Evolutionary conservation across 225 moss, liverwort and hornwort genomes (phyloP).

Genomic region (Bryoerythrophyllum caledonicum): DNA sequence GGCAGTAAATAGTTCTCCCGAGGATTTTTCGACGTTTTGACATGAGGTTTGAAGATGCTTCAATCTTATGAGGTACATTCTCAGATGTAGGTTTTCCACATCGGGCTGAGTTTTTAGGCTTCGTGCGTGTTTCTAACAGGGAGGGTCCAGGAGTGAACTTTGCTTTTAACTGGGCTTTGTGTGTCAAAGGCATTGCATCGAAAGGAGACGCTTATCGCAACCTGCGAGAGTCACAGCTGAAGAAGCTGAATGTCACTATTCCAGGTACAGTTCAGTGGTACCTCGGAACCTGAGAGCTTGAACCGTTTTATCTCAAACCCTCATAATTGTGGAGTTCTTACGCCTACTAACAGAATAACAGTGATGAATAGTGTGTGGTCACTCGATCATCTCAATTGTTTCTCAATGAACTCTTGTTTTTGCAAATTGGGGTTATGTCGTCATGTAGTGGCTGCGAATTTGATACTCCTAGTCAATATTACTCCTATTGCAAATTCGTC

Average conservation of each 20-base stretch:
- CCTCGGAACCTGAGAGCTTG: neutral
- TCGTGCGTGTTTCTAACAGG: constrained; percentile 26
- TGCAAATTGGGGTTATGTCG: neutral
- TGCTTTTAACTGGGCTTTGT: constrained; percentile 53
- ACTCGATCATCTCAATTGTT: neutral
- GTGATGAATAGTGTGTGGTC: neutral
- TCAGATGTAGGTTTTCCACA: neutral
- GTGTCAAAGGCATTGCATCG: constrained; percentile 38
- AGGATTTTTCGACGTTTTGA: constrained; percentile 27
- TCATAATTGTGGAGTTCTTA: neutral
- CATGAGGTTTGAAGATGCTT: neutral
- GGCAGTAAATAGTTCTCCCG: constrained; percentile 31
- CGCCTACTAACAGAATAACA: neutral
- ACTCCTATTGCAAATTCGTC: too few species aligned
- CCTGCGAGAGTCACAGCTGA: constrained; percentile 37
- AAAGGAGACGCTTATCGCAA: constrained; percentile 52
- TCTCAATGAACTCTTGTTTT: too few species aligned
- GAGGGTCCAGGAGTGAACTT: constrained; percentile 48
- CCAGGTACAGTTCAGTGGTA: constrained; percentile 27
- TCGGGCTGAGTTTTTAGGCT: neutral
- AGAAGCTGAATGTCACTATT: constrained; percentile 38
- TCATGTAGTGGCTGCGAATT: neutral
- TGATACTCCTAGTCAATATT: too few species aligned
- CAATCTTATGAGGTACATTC: neutral
- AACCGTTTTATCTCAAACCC: neutral